Evolutionary conservation across 352 stramenopile species (phyloP).

Genomic region (Peronospora farinosa): DNA sequence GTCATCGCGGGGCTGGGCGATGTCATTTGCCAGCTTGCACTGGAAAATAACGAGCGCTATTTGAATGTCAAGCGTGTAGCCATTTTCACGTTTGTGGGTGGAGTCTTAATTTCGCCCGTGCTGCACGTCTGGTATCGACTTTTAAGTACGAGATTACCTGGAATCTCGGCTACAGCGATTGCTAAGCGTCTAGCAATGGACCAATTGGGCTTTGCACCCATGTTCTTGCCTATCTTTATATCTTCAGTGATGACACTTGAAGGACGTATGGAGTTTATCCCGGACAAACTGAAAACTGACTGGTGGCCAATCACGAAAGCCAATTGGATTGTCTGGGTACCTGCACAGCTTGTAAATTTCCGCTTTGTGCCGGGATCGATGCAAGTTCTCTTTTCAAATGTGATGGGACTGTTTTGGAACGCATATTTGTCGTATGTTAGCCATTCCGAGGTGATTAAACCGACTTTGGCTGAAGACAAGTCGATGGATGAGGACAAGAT

Average conservation of each 20-base stretch:
- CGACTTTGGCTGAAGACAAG: slow-evolving; percentile 6
- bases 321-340: slow-evolving; percentile 81
- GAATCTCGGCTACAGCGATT: slow-evolving; percentile 32
- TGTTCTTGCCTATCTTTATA: slow-evolving; percentile 73
- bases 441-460: slow-evolving; percentile 31
- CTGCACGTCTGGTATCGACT: slow-evolving; percentile 78
- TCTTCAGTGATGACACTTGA: slow-evolving; percentile 59
- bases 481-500: neutral
- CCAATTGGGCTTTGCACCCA: slow-evolving; percentile 70
- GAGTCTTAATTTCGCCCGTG: slow-evolving; percentile 58
- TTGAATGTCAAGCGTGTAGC: slow-evolving; percentile 46
- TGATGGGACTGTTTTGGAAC: slow-evolving; percentile 80
- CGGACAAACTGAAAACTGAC: slow-evolving; percentile 57
- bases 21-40: slow-evolving; percentile 58
- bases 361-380: slow-evolving; percentile 65
- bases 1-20: slow-evolving; percentile 62
- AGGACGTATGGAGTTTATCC: slow-evolving; percentile 41
- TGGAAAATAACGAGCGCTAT: slow-evolving; percentile 13
- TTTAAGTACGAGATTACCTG: slow-evolving; percentile 36
- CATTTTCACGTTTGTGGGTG: slow-evolving; percentile 67
- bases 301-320: slow-evolving; percentile 72
- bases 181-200: slow-evolving; percentile 66
- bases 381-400: slow-evolving; percentile 81
- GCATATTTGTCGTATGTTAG: slow-evolving; percentile 76
- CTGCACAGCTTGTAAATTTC: slow-evolving; percentile 78